Evolutionary conservation across 78 protist species (phyloP).

Genomic region (Guillardia theta): DNA sequence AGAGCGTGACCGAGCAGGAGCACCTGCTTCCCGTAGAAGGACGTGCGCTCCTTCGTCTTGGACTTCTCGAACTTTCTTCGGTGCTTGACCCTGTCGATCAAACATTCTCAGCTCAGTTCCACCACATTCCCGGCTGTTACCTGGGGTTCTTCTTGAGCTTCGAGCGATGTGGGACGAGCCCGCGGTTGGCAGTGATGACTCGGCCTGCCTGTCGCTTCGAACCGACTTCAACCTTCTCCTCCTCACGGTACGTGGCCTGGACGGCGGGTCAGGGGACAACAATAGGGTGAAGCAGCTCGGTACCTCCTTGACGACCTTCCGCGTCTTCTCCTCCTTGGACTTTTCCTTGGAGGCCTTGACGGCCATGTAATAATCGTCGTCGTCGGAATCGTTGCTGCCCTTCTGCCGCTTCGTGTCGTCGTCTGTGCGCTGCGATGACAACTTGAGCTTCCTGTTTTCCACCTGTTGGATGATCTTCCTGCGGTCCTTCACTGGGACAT

Average conservation of each 20-base stretch:
- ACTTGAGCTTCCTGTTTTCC: not conserved
- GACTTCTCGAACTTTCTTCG: not conserved
- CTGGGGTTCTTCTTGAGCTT: not conserved
- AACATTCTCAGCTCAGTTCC: no score
- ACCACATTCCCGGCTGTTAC: no score
- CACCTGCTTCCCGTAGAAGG: constrained; percentile 1
- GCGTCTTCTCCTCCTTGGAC: not conserved
- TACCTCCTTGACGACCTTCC: not conserved
- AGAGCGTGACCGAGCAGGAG: no score
- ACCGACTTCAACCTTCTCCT: not conserved
- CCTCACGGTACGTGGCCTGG: no score
- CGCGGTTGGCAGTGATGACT: not conserved
- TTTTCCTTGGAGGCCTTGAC: not conserved
- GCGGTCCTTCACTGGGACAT: not conserved
- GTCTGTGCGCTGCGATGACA: not conserved
- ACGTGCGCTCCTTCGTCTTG: not conserved
- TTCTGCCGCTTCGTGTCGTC: not conserved
- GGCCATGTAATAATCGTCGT: not conserved
- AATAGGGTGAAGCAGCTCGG: not conserved
- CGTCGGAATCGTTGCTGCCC: not conserved
- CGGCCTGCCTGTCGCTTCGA: not conserved
- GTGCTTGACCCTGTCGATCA: constrained; percentile 11
- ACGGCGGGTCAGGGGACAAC: no score
- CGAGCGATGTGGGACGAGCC: not conserved
- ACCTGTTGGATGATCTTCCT: not conserved